Base-by-base conservation (phyloP, 1,139 yeast species). In the Blastobotrys persicus region DNA sequence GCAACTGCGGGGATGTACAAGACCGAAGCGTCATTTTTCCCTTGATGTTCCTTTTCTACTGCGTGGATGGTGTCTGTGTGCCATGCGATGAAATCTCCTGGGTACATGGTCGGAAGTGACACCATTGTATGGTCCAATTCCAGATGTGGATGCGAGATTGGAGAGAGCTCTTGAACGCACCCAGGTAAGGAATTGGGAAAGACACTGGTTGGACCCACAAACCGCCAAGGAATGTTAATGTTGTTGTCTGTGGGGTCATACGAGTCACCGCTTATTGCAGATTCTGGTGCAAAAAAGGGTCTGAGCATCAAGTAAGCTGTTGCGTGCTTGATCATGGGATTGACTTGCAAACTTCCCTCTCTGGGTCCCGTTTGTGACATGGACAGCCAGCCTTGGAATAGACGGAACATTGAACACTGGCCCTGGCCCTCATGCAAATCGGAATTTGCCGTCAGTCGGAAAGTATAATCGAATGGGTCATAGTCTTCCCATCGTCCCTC, bases 301-400 rank as follows among this genome's bases (percentile, higher is more conserved):
- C 75, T 65, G 42, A 77, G 60, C 56, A 75, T 61, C 19, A 69
- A 58, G 56, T 77, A 77, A 0, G 79, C 72, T 20, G 73, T 72
- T 12, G 76, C 56, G n/a, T 50, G 49, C 44, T 51, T 51, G 23
- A 59, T 38, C 51, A 64, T 60, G 2, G 81, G 80, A 13, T 68
- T 66, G 31, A 76, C 65, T 46, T 63, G 60, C 40, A 77, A 63
- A 2, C 79, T 71, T 1, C 80, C 80, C 55, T 74, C 78, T 18
- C 71, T 71, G 4, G 74, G 68, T 4, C 68, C 69, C 18, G 65
- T 65, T 20, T 62, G 62, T 11, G 73, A 64, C 53, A 75, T 61
- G 1, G 77, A 71, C 44, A 75, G 55, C 79, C 79, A 76, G 4
- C 79, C 80, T 60, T 77, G 80, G 48, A 75, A 71, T 28, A 76